Evolutionary conservation across 495 filamentous ascomycete species (phyloP).

Genomic region (Aspergillus leporis): DNA sequence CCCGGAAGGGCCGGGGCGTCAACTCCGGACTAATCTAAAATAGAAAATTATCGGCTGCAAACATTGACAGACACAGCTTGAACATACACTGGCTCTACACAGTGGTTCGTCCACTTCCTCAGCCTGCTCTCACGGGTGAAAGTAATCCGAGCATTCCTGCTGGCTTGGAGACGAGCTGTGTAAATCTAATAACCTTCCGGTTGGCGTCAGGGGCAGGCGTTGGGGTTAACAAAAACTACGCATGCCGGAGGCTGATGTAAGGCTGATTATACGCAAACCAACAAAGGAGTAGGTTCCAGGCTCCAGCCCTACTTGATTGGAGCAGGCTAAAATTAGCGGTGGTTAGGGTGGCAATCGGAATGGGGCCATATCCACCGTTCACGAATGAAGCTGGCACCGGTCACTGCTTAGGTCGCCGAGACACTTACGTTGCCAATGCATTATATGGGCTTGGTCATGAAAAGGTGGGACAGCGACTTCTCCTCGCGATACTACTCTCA

Average conservation of each 20-base stretch:
- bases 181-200: too few relatives aligned
- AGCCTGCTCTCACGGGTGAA: background rate
- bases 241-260: background rate
- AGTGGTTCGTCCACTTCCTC: background rate
- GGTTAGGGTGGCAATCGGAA: background rate
- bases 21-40: background rate
- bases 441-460: too few relatives aligned
- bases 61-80: background rate
- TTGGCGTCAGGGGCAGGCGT: background rate
- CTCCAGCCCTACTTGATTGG: slow-evolving; percentile 1
- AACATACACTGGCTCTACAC: background rate
- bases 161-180: too few relatives aligned
- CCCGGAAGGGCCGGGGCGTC: background rate
- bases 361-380: background rate
- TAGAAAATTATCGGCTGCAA: background rate
- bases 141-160: background rate
- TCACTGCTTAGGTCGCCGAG: too few relatives aligned
- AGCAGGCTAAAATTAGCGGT: background rate
- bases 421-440: too few relatives aligned
- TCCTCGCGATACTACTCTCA: too few relatives aligned
- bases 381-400: background rate
- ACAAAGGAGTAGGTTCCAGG: background rate
- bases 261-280: background rate
- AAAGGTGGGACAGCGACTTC: too few relatives aligned
- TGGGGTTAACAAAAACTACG: background rate